A percentile compares a stretch with the other conserved stretches of the same genome.
Conservation (phyloP, 1,284 basidiomycete genomes). For the Cystobasidium pallidum region DNA sequence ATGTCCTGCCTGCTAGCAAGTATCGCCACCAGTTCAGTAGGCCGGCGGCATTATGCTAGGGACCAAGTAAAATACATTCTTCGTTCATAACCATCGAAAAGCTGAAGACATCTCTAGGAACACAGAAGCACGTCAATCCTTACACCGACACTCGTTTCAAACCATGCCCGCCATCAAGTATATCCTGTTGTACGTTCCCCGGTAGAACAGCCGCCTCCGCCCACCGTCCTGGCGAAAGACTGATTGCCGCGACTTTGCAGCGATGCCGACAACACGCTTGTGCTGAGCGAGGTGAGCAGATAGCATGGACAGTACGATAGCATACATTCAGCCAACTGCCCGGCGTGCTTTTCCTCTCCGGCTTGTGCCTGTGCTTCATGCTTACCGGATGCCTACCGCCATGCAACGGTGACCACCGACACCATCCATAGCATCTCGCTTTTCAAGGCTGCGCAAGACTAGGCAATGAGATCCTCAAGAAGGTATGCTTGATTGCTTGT, state of each 20-base stretch:
- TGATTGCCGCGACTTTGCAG: not conserved
- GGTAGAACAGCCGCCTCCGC: too few species aligned
- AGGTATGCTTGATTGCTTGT: constrained; percentile 3
- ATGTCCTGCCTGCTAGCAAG: too few species aligned
- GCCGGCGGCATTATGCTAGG: too few species aligned
- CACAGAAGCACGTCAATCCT: too few species aligned
- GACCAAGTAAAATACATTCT: too few species aligned
- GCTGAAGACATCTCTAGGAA: too few species aligned
- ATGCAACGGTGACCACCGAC: not conserved
- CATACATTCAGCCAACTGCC: too few species aligned
- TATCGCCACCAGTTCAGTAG: too few species aligned
- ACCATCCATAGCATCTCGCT: constrained; percentile 28
- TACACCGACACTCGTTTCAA: not conserved
- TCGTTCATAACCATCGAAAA: too few species aligned
- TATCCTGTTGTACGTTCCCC: constrained; percentile 21
- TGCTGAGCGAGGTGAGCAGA: constrained; percentile 28
- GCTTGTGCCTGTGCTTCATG: not conserved
- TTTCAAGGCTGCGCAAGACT: constrained; percentile 36
- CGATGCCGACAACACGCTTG: constrained; percentile 43
- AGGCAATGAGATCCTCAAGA: constrained; percentile 33
- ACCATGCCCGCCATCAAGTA: constrained; percentile 26
- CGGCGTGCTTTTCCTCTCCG: too few species aligned
- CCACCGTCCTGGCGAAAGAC: not conserved
- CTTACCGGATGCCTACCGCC: not conserved
- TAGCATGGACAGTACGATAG: too few species aligned